Evolutionary conservation across 176 grass and related monocot species (phyloP), one percentile per base, ranked within the genome.

Genomic region (Neostapfia colusana): DNA sequence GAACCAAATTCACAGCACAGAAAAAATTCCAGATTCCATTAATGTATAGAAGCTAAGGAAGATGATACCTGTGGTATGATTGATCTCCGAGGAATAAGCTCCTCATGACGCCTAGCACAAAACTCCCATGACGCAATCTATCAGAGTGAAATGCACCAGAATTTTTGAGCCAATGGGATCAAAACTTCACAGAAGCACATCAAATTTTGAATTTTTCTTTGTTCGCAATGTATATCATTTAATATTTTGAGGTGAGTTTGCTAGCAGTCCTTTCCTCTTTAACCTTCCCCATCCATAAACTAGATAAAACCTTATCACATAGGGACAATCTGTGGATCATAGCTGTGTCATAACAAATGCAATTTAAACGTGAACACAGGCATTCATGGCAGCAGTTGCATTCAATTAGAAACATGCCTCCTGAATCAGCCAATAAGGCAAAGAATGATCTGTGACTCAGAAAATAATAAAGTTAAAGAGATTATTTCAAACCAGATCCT

Each of bases 61-160:
- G 59, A 50, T 43, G 11, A 45, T 87, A 99, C 95, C 89, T 99
- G 89, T 42, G 89, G 95, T 81, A 95, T 85, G 64, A 99, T 92
- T 69, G 87, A 79, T 79, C 95, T 95, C 71, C 89, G 85, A 25
- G 95, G 95, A 84, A 99, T 90, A 82, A 99, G 91, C 70, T 99
- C 95, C 70, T 99, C 95, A 2, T 99, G 95, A 48, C 69, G 85
- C 82, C 91, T 88, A 10, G 95, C 95, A 86, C 95, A 99, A 31
- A 95, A 99, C 61, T 95, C 91, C 91, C 95, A 99, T 24, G 91
- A 99, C 74, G 91, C 85, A 74, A 99, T 99, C 95, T 95, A 40
- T 13, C n/a, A 75, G 41, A 57, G 64, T 70, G 75, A 12, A 88
- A 17, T 20, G 18, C 16, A 55, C 45, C 7, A 36, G 2, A 79